These are phyloP conservation scores for Apiospora hydei DNA, from an alignment of 2,329 filamentous ascomycete species.

Conservation along the genomic window DNA sequence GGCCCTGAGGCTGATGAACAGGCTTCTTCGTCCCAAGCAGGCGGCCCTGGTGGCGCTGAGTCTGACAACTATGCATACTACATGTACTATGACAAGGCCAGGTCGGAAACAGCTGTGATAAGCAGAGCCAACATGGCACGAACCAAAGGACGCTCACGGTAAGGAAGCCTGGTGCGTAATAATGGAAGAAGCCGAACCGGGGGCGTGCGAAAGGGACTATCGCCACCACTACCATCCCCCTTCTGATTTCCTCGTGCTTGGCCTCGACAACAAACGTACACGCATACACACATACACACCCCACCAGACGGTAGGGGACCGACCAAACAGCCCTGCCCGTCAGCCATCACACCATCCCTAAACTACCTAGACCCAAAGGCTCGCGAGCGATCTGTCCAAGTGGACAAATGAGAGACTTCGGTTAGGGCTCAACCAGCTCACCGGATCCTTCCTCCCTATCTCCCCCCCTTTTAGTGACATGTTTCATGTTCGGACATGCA, in stretches of 20 bases:
- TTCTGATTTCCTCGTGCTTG: background rate
- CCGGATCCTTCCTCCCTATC: background rate
- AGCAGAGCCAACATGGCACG: background rate
- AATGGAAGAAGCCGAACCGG: constrained; percentile 1
- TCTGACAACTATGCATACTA: background rate
- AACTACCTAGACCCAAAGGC: background rate
- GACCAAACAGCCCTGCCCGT: background rate
- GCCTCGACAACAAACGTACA: background rate
- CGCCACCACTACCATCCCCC: background rate
- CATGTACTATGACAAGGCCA: background rate
- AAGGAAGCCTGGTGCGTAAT: background rate
- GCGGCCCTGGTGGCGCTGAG: constrained; percentile 8
- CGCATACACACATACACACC: background rate
- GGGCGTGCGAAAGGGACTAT: background rate
- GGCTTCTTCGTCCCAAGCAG: background rate
- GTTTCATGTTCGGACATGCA: background rate
- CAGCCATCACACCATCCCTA: background rate
- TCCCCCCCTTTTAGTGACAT: background rate
- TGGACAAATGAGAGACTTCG: constrained; percentile 6
- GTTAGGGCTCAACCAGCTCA: constrained; percentile 11
- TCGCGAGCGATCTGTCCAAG: background rate
- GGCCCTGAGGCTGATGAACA: background rate
- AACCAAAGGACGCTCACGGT: no score
- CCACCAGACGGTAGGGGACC: background rate
- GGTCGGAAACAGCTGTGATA: background rate